Conservation (phyloP, 2,329 filamentous ascomycete genomes). For the Monosporascus sp. region DNA sequence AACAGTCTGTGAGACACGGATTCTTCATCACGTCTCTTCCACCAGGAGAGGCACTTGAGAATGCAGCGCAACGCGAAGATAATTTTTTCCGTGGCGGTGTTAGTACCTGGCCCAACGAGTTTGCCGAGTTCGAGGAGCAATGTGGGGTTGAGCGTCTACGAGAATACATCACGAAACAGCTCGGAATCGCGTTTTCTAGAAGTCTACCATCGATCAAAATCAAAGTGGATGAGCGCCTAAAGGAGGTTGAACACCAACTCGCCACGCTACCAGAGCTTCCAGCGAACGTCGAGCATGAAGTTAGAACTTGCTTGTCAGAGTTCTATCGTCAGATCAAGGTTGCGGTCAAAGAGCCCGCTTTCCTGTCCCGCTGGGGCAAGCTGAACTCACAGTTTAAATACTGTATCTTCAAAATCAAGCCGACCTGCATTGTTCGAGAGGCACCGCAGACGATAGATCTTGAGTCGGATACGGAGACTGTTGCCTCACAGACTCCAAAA, state of each 20-base stretch:
- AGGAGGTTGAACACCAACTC: slow-evolving; percentile 50
- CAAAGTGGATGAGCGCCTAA: slow-evolving; percentile 46
- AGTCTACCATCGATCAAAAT: slow-evolving; percentile 50
- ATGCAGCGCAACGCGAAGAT: slow-evolving; percentile 48
- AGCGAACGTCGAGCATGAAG: slow-evolving; percentile 59
- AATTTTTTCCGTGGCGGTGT: slow-evolving; percentile 41
- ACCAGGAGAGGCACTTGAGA: slow-evolving; percentile 46
- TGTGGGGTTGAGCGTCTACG: slow-evolving; percentile 52
- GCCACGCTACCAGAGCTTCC: slow-evolving; percentile 61
- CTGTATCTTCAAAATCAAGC: slow-evolving; percentile 28
- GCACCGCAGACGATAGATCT: slow-evolving; percentile 23
- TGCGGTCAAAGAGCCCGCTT: slow-evolving; percentile 47
- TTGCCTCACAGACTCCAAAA: slow-evolving; percentile 17
- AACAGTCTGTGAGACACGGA: slow-evolving; percentile 62
- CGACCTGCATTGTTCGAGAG: slow-evolving; percentile 26
- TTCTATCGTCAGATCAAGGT: slow-evolving; percentile 52
- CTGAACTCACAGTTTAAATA: slow-evolving; percentile 28
- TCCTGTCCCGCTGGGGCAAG: slow-evolving; percentile 25
- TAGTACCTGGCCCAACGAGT: slow-evolving; percentile 43
- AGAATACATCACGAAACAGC: slow-evolving; percentile 45
- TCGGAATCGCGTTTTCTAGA: slow-evolving; percentile 49
- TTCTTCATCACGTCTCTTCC: slow-evolving; percentile 76
- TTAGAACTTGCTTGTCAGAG: slow-evolving; percentile 53
- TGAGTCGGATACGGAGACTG: slow-evolving; percentile 21
- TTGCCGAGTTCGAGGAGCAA: slow-evolving; percentile 40